These are phyloP conservation scores for Spirogloea muscicola DNA, from an alignment of 139 green algal genomes.

Conservation along the genomic window DNA sequence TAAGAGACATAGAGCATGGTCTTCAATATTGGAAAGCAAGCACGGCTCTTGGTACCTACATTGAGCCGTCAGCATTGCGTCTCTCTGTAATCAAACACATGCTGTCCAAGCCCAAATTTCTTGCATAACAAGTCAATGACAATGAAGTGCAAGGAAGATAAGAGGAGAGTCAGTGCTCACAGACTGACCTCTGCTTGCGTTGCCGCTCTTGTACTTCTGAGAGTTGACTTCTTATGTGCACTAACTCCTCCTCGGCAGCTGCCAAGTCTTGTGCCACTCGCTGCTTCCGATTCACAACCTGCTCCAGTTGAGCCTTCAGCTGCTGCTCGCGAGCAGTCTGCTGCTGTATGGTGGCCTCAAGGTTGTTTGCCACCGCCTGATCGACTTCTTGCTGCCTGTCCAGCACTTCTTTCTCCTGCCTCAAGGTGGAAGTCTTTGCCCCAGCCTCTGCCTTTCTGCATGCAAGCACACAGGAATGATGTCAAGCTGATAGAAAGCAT, in stretches of 20 bases:
- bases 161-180: too few relatives aligned
- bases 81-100: too few relatives aligned
- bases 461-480: neutral
- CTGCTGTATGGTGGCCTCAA: conserved; percentile 43
- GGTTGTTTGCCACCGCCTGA: conserved; percentile 47
- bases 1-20: too few relatives aligned
- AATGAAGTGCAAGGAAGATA: too few relatives aligned
- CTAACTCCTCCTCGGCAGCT: conserved; percentile 43
- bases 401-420: conserved; percentile 44
- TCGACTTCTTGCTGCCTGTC: conserved; percentile 49
- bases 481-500: neutral
- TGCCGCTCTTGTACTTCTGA: too few relatives aligned
- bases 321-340: conserved; percentile 45
- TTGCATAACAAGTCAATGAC: too few relatives aligned
- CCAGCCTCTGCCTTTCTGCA: conserved; percentile 50
- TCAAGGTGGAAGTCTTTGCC: conserved; percentile 46
- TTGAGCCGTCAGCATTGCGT: too few relatives aligned
- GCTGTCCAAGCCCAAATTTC: too few relatives aligned
- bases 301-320: conserved; percentile 17
- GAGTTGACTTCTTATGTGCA: conserved; percentile 26
- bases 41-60: too few relatives aligned
- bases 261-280: neutral
- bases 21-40: neutral
- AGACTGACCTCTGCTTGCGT: too few relatives aligned
- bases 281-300: conserved; percentile 21